Evolutionary conservation across 2,329 filamentous ascomycete species (phyloP).

Genomic region (Didymella keratinophila): DNA sequence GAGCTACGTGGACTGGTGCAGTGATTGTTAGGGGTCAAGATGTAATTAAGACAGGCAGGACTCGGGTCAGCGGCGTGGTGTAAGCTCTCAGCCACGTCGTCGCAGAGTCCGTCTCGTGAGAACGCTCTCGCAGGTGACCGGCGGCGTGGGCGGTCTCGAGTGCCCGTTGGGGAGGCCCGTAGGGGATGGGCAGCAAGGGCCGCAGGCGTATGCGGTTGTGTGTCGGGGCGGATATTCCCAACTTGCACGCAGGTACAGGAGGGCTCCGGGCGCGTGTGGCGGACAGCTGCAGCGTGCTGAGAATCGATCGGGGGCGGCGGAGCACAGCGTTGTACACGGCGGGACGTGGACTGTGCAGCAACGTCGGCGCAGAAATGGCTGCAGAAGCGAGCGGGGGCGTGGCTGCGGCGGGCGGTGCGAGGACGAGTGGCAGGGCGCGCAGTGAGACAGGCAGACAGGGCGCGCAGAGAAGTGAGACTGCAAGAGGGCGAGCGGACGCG

Average conservation of each 20-base stretch:
- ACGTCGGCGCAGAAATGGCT: slow-evolving; percentile 31
- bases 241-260: slow-evolving; percentile 24
- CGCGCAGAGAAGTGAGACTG: not conserved
- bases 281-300: slow-evolving; percentile 37
- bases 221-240: slow-evolving; percentile 28
- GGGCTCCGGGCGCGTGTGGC: slow-evolving; percentile 38
- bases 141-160: slow-evolving; percentile 31
- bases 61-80: slow-evolving; percentile 18
- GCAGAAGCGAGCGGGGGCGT: slow-evolving; percentile 26
- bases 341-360: slow-evolving; percentile 35
- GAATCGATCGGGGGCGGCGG: slow-evolving; percentile 33
- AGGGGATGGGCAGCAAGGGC: slow-evolving; percentile 25
- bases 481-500: not conserved
- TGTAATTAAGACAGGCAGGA: slow-evolving; percentile 13
- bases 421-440: slow-evolving; percentile 7
- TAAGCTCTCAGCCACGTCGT: slow-evolving; percentile 29
- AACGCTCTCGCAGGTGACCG: slow-evolving; percentile 34
- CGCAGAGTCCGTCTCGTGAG: slow-evolving; percentile 25
- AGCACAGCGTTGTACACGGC: slow-evolving; percentile 36
- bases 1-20: not conserved
- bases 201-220: slow-evolving; percentile 12
- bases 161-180: slow-evolving; percentile 12
- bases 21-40: slow-evolving; percentile 6
- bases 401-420: slow-evolving; percentile 21
- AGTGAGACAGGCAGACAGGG: slow-evolving; percentile 3